Conservation (phyloP, 1,284 basidiomycete species). For the Cryptococcus sp. region DNA sequence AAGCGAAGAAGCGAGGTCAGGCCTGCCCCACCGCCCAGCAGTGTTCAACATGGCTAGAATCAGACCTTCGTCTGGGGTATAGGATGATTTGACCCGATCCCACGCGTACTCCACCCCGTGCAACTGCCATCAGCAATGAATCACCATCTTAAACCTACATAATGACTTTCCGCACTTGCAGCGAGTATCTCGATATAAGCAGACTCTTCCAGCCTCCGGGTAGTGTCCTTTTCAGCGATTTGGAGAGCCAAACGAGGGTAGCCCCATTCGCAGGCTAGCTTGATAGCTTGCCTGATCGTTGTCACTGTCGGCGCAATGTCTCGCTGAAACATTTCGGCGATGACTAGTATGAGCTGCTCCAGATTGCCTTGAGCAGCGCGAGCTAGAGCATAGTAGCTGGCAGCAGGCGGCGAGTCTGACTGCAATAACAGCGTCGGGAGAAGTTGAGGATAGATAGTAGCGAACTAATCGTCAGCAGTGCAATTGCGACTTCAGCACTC, state of each 20-base stretch:
- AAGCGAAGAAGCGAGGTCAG: conserved; percentile 67
- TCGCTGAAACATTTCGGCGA: conserved; percentile 37
- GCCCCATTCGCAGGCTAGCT: conserved; percentile 36
- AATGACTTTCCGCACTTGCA: conserved; percentile 38
- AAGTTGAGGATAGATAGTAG: conserved; percentile 30
- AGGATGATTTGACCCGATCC: conserved; percentile 62
- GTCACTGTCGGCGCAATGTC: conserved; percentile 17
- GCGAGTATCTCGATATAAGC: conserved; percentile 42
- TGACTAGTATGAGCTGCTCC: conserved; percentile 34
- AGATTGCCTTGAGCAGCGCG: conserved; percentile 22
- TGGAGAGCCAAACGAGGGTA: conserved; percentile 39
- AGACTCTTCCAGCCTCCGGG: conserved; percentile 11
- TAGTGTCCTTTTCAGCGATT: conserved; percentile 22
- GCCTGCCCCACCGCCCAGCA: conserved; percentile 68
- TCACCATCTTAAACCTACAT: conserved; percentile 29
- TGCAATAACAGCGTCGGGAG: conserved; percentile 36
- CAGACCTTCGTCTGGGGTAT: conserved; percentile 72
- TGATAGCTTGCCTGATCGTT: conserved; percentile 24
- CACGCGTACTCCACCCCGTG: conserved; percentile 68
- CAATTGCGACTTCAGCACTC: conserved; percentile 8
- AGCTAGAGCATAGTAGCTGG: conserved; percentile 29
- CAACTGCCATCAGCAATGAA: conserved; percentile 55
- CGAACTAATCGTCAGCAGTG: conserved; percentile 18
- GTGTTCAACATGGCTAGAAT: conserved; percentile 69
- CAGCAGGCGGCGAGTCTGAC: conserved; percentile 7